Percentiles rank a stretch among this genome's conserved stretches.
phyloP scores from a whole-genome alignment of 106 monocot species.

The Triglochin maritima region DNA sequence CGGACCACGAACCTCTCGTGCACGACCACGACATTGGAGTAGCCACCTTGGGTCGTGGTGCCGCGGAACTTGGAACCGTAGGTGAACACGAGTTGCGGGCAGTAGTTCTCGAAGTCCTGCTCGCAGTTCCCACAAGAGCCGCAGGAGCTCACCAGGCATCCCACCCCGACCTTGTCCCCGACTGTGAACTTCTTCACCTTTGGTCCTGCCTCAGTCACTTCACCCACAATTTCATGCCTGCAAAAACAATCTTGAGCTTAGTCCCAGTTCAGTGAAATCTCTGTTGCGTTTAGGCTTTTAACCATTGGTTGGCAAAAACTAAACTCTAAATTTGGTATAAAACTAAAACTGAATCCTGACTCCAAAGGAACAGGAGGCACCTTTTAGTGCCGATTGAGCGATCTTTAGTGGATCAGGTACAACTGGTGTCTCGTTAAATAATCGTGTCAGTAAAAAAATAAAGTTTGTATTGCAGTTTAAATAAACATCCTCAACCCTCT shows the following conservation, averaged over 20 bases:
- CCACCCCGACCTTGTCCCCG: conserved; percentile 68
- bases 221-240: conserved; percentile 76
- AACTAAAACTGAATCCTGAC: too few relatives aligned
- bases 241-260: background rate
- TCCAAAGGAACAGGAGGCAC: too few relatives aligned
- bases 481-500: too few relatives aligned
- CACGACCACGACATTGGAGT: conserved; percentile 45
- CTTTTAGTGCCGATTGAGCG: too few relatives aligned
- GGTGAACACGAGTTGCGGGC: conserved; percentile 27
- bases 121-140: conserved; percentile 36
- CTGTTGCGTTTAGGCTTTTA: too few relatives aligned
- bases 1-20: conserved; percentile 38
- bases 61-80: conserved; percentile 35
- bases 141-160: conserved; percentile 58
- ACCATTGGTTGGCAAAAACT: too few relatives aligned
- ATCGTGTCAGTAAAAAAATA: too few relatives aligned
- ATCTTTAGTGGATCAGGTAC: too few relatives aligned
- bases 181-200: conserved; percentile 45
- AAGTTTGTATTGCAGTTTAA: too few relatives aligned
- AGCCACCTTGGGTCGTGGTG: conserved; percentile 47
- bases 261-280: too few relatives aligned
- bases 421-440: too few relatives aligned
- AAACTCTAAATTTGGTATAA: too few relatives aligned
- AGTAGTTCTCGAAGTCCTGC: conserved; percentile 47
- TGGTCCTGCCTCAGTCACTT: conserved; percentile 44